Evolutionary conservation across 345 rosid species (phyloP).

Genomic region (Acer yangbiense): DNA sequence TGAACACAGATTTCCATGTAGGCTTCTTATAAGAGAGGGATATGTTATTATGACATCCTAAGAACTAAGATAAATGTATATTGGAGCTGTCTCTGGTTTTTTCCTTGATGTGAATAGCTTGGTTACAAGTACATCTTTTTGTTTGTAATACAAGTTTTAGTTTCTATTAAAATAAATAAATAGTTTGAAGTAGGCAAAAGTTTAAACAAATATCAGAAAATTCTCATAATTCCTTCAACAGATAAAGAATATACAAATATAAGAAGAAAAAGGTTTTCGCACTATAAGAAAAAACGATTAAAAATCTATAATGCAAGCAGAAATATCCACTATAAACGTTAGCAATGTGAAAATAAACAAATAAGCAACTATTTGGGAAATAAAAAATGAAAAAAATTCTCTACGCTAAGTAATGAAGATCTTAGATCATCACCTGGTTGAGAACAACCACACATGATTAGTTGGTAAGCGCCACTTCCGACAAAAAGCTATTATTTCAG

Average conservation of each 20-base stretch:
- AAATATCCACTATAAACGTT: not conserved
- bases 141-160: not conserved
- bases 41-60: not conserved
- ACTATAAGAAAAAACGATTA: not conserved
- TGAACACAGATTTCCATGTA: not conserved
- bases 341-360: constrained; percentile 10
- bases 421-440: constrained; percentile 65
- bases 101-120: not conserved
- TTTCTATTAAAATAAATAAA: not conserved
- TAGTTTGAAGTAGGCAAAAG: not conserved
- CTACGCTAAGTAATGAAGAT: constrained; percentile 7
- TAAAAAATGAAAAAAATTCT: not conserved
- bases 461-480: constrained; percentile 90
- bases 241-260: not conserved
- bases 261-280: not conserved
- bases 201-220: constrained; percentile 6
- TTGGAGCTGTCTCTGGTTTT: not conserved
- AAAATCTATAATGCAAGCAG: not conserved
- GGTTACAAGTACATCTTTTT: not conserved
- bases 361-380: not conserved
- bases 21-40: not conserved
- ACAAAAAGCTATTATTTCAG: constrained; percentile 86
- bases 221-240: not conserved
- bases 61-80: not conserved
- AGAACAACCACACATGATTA: constrained; percentile 92